phyloP scores from a whole-genome alignment of 345 rosid species.

The Populus euphratica region DNA sequence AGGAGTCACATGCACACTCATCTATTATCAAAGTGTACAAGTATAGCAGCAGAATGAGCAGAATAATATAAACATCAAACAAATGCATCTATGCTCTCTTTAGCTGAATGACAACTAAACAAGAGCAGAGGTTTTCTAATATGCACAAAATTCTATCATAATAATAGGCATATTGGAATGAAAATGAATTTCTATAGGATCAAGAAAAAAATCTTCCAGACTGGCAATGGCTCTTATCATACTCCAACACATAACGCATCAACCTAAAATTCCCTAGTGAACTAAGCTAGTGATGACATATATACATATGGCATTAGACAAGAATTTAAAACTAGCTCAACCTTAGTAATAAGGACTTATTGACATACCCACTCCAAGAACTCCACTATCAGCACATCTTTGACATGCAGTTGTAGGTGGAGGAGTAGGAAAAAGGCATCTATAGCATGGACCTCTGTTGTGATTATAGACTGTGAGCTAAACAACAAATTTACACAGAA shows the following conservation, averaged over 20 bases:
- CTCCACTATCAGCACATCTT: constrained; percentile 86
- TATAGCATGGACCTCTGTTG: constrained; percentile 79
- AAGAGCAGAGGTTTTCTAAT: no score
- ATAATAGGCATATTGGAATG: no score
- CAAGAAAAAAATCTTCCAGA: no score
- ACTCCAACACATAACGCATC: neutral
- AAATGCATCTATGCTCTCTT: no score
- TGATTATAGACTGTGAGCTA: constrained; percentile 71
- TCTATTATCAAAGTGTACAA: no score
- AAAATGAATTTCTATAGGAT: no score
- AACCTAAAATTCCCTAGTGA: neutral
- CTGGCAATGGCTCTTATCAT: no score
- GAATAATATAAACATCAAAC: no score
- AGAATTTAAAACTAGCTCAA: neutral
- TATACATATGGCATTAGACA: neutral
- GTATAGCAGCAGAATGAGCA: no score
- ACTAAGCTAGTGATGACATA: neutral
- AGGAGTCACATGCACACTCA: neutral
- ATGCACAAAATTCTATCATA: no score
- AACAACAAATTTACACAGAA: constrained; percentile 4
- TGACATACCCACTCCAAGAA: constrained; percentile 73
- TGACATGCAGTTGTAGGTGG: constrained; percentile 85
- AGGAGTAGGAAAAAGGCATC: constrained; percentile 80
- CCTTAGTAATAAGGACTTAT: neutral
- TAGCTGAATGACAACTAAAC: no score